These are phyloP conservation scores for Syncephalis plumigaleata DNA, from an alignment of 371 early-diverging fungal species.

Conservation along the genomic window DNA sequence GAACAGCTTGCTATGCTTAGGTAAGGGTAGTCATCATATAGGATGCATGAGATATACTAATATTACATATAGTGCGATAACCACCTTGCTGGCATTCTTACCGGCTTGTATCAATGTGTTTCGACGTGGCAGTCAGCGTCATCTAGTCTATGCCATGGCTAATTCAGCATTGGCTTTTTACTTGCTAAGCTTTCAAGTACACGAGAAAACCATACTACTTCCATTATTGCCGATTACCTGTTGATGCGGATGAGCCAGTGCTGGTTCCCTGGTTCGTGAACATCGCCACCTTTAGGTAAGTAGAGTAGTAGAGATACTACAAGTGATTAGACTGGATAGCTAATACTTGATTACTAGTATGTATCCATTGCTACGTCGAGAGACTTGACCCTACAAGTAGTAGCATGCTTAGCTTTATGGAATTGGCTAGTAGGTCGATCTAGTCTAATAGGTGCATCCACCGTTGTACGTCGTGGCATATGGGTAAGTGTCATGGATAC, in stretches of 20 bases:
- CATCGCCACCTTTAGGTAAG: conserved; percentile 64
- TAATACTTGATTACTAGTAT: conserved; percentile 30
- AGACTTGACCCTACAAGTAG: conserved; percentile 49
- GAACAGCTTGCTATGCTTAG: conserved; percentile 45
- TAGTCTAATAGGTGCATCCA: background rate
- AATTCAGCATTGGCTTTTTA: conserved; percentile 75
- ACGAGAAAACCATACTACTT: conserved; percentile 88
- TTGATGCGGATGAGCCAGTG: conserved; percentile 38
- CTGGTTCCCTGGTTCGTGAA: conserved; percentile 49
- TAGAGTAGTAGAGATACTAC: background rate
- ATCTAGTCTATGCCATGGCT: conserved; percentile 46
- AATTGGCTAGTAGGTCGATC: conserved; percentile 16
- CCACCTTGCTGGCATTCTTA: conserved; percentile 45
- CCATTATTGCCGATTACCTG: conserved; percentile 62
- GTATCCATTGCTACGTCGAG: conserved; percentile 68
- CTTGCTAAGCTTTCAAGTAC: conserved; percentile 91
- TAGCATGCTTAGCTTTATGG: conserved; percentile 39
- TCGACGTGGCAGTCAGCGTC: conserved; percentile 21
- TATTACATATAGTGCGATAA: conserved; percentile 24
- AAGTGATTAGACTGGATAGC: background rate
- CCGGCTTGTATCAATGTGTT: conserved; percentile 48
- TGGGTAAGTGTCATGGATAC: background rate
- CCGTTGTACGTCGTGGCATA: background rate
- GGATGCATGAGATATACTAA: no score
- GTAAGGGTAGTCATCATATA: no score